Evolutionary conservation across 306 rosid species (phyloP).

Genomic region (Lathyrus tuberosus): DNA sequence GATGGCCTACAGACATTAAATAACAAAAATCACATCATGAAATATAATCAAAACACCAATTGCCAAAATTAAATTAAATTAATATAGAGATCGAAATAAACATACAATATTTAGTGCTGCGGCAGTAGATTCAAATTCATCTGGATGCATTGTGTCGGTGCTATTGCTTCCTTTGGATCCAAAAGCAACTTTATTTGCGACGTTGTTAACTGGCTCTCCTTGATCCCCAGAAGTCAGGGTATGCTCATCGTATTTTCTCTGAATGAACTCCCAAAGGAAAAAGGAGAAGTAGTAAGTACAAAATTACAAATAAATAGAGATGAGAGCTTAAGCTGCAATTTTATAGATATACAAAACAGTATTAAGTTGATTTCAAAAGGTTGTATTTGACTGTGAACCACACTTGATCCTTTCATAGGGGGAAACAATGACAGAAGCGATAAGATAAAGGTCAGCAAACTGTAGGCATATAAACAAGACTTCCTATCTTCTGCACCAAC

Average conservation of each 20-base stretch:
- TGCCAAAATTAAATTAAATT: conserved; percentile 26
- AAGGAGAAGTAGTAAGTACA: conserved; percentile 41
- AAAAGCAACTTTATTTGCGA: conserved; percentile 61
- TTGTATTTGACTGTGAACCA: conserved; percentile 18
- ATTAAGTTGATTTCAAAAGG: conserved; percentile 32
- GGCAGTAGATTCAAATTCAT: conserved; percentile 79
- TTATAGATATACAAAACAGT: conserved; percentile 31
- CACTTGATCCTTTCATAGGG: conserved; percentile 20
- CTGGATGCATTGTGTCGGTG: conserved; percentile 56
- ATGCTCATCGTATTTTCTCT: conserved; percentile 77
- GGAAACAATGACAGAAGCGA: conserved; percentile 9
- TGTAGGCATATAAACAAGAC: conserved; percentile 20
- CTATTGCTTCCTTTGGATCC: conserved; percentile 74
- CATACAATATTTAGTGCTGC: conserved; percentile 66
- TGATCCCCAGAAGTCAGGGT: conserved; percentile 72
- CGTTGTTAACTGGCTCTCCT: conserved; percentile 55
- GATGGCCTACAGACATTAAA: conserved; percentile 61
- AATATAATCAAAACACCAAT: conserved; percentile 25
- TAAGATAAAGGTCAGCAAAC: conserved; percentile 24
- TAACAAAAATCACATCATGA: conserved; percentile 29
- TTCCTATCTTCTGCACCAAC: conserved; percentile 15
- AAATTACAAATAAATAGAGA: conserved; percentile 29
- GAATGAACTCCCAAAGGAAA: conserved; percentile 44
- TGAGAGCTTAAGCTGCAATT: conserved; percentile 34
- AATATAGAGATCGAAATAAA: conserved; percentile 28